Base-by-base conservation (phyloP, 2,329 filamentous ascomycete genomes). In the Fusarium tupiense region DNA sequence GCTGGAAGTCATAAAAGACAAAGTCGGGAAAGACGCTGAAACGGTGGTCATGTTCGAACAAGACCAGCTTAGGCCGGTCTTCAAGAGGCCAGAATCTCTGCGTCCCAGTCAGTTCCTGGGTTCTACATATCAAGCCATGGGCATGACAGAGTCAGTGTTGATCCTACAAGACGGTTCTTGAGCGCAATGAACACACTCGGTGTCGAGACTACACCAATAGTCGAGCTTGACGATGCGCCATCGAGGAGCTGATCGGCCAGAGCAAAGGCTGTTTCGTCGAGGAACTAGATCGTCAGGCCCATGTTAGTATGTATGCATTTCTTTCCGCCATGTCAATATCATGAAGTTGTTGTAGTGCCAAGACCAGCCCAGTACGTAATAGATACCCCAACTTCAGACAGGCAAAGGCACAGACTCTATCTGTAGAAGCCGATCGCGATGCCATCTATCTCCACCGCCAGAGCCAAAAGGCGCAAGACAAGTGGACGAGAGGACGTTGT, bases 181-280 rank as follows among this genome's bases (percentile, higher is more conserved):
- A 95, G 78, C 56, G 92, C 91, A 26, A 96, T 88, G 81, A 95
- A 96, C 3, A 92, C 92, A 80, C 92, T 95, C 16, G 93, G 93
- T 19, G 92, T 89, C 33, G 92, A 94, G 12, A 96, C 87, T 6
- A 95, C 88, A 8, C 89, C 93, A 74, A 96, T 90, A 6, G 83
- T 86, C 37, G 87, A 90, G 16, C 88, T 85, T 6, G 85, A 81
- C 4, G 86, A 89, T 5, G 89, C 86, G 54, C 87, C 91, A 9
- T 89, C 85, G 4, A 96, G 86, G 40, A 96, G 85, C 77, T 93
- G 88, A 63, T 86, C 84, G 3, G 93, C 93, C 26, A 93, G 82
- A 10, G 86, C 79, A 4, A 81, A 86, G 1, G 93, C 93, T 31
- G 93, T 95, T 73, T 91, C 89, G 61, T 95, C 91, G 14, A 90